phyloP scores from a whole-genome alignment of 768 basidiomycete genomes.

The Termitomyces sp. region DNA sequence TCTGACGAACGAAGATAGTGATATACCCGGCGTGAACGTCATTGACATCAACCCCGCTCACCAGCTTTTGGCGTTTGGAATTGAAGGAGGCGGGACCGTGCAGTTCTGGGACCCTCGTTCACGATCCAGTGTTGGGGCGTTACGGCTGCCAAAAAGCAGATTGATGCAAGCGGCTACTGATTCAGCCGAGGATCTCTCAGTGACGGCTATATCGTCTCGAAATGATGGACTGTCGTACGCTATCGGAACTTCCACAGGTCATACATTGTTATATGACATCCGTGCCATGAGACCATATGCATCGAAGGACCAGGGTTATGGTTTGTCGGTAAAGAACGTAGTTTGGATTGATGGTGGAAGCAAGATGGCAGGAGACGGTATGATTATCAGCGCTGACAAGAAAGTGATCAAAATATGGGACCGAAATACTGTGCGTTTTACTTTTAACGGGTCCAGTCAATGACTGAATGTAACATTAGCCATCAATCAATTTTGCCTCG shows the following conservation, averaged over 20 bases:
- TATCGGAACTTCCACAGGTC: constrained; percentile 91
- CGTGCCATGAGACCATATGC: constrained; percentile 80
- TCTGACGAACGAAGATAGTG: constrained; percentile 42
- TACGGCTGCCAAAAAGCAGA: constrained; percentile 52
- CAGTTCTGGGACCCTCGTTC: constrained; percentile 98
- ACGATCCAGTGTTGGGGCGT: constrained; percentile 62
- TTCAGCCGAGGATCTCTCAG: constrained; percentile 37
- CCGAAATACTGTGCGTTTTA: constrained; percentile 59
- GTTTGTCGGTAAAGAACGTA: constrained; percentile 79
- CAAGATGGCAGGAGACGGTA: constrained; percentile 78
- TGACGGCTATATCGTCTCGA: constrained; percentile 83
- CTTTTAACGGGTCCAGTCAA: neutral
- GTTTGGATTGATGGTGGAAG: constrained; percentile 87
- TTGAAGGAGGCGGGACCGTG: constrained; percentile 81
- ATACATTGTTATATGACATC: constrained; percentile 92
- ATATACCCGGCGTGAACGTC: constrained; percentile 80
- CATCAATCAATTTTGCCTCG: constrained; percentile 82
- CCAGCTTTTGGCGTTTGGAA: constrained; percentile 82
- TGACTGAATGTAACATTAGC: constrained; percentile 35
- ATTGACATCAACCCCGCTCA: constrained; percentile 94
- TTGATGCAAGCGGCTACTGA: constrained; percentile 36
- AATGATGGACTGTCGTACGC: constrained; percentile 91
- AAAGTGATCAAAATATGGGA: constrained; percentile 99
- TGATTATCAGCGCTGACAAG: constrained; percentile 89
- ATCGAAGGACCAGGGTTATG: constrained; percentile 95